These are phyloP conservation scores for Trebouxia sp. DNA, from an alignment of 139 green algal genomes.

Conservation along the genomic window DNA sequence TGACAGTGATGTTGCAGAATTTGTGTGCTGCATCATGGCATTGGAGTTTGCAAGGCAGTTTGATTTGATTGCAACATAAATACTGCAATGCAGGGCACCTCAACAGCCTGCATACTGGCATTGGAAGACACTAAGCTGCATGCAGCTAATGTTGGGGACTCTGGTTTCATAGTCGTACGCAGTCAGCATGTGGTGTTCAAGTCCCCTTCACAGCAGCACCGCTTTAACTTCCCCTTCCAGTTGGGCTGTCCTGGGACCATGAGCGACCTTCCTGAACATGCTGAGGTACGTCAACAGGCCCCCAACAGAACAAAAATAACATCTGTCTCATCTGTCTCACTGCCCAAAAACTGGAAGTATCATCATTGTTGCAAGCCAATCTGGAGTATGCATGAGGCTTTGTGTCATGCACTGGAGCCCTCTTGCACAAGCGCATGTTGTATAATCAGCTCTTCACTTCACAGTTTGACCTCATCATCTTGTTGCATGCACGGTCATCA, in stretches of 20 bases:
- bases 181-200: constrained; percentile 70
- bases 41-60: too few species aligned
- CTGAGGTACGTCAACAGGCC: constrained; percentile 50
- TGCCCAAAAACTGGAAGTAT: too few species aligned
- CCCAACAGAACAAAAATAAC: too few species aligned
- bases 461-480: too few species aligned
- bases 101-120: constrained; percentile 82
- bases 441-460: too few species aligned
- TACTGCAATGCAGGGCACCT: constrained; percentile 55
- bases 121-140: constrained; percentile 68
- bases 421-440: too few species aligned
- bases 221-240: constrained; percentile 99
- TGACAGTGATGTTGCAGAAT: not conserved
- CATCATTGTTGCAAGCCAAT: too few species aligned
- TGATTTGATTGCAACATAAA: not conserved
- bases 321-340: too few species aligned
- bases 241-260: constrained; percentile 61
- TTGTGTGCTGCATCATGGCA: too few species aligned
- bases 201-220: constrained; percentile 92
- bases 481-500: too few species aligned
- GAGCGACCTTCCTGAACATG: constrained; percentile 55
- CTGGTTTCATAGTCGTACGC: constrained; percentile 64
- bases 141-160: constrained; percentile 88
- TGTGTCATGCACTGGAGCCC: too few species aligned
- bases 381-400: too few species aligned